phyloP scores from a whole-genome alignment of 331 rosid species.

The Malus hybrid region DNA sequence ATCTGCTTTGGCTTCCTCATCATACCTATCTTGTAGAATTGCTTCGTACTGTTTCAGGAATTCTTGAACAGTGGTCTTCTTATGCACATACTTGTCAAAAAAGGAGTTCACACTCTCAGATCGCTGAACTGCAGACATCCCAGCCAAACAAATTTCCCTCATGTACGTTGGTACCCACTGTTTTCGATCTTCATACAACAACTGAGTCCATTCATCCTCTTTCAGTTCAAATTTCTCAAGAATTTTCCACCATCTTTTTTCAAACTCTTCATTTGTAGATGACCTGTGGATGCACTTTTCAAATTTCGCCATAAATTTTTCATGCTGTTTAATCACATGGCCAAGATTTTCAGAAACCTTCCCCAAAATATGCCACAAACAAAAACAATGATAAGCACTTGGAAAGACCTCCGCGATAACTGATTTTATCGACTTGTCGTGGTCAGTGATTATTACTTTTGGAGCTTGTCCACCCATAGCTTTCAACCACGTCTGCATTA shows the following conservation, averaged over 20 bases:
- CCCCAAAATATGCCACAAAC: constrained; percentile 74
- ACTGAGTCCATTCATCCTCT: constrained; percentile 71
- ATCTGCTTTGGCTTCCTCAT: constrained; percentile 98
- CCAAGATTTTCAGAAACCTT: constrained; percentile 76
- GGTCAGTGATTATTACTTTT: constrained; percentile 73
- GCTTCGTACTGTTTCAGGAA: constrained; percentile 70
- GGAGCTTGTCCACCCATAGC: constrained; percentile 90
- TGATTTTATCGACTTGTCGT: constrained; percentile 68
- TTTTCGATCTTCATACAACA: constrained; percentile 64
- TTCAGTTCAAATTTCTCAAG: constrained; percentile 68
- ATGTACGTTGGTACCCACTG: constrained; percentile 80
- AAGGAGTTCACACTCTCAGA: constrained; percentile 87
- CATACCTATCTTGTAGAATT: constrained; percentile 83
- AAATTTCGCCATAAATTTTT: constrained; percentile 64
- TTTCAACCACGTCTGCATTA: constrained; percentile 74
- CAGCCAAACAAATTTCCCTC: constrained; percentile 71
- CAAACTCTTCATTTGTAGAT: constrained; percentile 74
- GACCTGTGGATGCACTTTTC: constrained; percentile 82
- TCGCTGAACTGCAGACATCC: constrained; percentile 78
- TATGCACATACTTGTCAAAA: constrained; percentile 83
- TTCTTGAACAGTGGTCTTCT: constrained; percentile 79
- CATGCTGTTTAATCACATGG: constrained; percentile 59
- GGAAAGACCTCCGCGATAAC: constrained; percentile 64
- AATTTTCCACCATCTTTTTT: constrained; percentile 77
- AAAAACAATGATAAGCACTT: constrained; percentile 50